Percentiles rank a stretch among this genome's conserved stretches.
phyloP scores from a whole-genome alignment of 352 stramenopile genomes.

The Globisporangium paddicum region DNA sequence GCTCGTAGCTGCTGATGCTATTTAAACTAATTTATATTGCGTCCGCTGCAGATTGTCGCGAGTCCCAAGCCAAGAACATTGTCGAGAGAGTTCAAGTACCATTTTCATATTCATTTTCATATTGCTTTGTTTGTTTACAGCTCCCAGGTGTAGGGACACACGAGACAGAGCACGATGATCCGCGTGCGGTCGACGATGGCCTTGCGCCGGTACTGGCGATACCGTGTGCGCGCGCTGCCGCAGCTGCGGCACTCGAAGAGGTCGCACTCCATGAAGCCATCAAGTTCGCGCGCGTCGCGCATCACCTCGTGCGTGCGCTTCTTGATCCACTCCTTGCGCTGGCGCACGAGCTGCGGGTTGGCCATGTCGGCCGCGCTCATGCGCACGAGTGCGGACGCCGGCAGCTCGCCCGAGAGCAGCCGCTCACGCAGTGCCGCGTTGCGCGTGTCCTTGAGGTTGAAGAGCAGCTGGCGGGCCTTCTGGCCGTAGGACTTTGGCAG shows the following conservation, averaged over 20 bases:
- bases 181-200: conserved; percentile 79
- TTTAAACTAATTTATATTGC: conserved; percentile 16
- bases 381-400: conserved; percentile 50
- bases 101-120: neutral
- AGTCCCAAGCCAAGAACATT: neutral
- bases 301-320: conserved; percentile 84
- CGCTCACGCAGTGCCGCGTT: conserved; percentile 65
- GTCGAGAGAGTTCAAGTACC: neutral
- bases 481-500: conserved; percentile 77
- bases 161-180: conserved; percentile 76
- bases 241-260: conserved; percentile 82
- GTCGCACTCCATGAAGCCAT: conserved; percentile 71
- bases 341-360: conserved; percentile 76
- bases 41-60: conserved; percentile 7
- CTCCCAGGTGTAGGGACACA: conserved; percentile 77
- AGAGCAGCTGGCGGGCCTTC: conserved; percentile 74
- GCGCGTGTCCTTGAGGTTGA: conserved; percentile 77
- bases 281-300: conserved; percentile 52
- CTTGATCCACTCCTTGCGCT: conserved; percentile 83
- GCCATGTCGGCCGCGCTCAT: conserved; percentile 81
- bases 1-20: neutral
- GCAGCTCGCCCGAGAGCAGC: conserved; percentile 55
- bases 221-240: conserved; percentile 65
- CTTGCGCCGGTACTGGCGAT: conserved; percentile 80
- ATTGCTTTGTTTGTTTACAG: conserved; percentile 25